A percentile compares a stretch with the other conserved stretches of the same genome.
Conservation (phyloP, 2,329 filamentous ascomycete species). For the Hortaea sp. region DNA sequence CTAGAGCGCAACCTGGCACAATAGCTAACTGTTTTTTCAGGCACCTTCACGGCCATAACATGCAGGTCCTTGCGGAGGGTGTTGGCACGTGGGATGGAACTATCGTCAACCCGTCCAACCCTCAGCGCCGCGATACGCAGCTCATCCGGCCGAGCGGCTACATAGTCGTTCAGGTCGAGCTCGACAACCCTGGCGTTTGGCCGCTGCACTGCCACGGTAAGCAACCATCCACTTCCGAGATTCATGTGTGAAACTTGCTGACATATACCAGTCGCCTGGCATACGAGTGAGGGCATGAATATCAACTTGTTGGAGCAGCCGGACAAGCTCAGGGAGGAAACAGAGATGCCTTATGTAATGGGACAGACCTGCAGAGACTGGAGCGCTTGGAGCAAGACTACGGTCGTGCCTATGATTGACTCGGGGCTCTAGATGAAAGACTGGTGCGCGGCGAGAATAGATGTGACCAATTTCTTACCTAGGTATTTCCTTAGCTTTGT, state of each 20-base stretch:
- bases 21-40: background rate
- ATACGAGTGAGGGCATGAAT: slow-evolving; percentile 12
- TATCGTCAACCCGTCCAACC: slow-evolving; percentile 18
- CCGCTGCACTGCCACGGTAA: slow-evolving; percentile 15
- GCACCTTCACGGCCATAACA: slow-evolving; percentile 23
- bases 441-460: too few species aligned
- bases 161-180: slow-evolving; percentile 32
- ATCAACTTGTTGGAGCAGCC: slow-evolving; percentile 11
- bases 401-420: slow-evolving; percentile 43
- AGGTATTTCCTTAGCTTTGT: too few species aligned
- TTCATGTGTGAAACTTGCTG: too few species aligned
- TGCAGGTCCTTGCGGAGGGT: slow-evolving; percentile 17
- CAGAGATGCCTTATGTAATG: slow-evolving; percentile 29
- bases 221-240: too few species aligned
- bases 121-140: slow-evolving; percentile 20
- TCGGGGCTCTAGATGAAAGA: slow-evolving; percentile 34
- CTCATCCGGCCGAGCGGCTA: slow-evolving; percentile 15
- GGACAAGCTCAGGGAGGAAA: slow-evolving; percentile 5
- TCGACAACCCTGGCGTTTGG: slow-evolving; percentile 45
- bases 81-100: slow-evolving; percentile 18
- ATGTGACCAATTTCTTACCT: too few species aligned
- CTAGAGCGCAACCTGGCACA: too few species aligned
- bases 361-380: slow-evolving; percentile 45
- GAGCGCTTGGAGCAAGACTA: slow-evolving; percentile 37
- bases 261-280: slow-evolving; percentile 6